Conservation (phyloP, 1,284 basidiomycete species). For the Termitomyces sp. region DNA sequence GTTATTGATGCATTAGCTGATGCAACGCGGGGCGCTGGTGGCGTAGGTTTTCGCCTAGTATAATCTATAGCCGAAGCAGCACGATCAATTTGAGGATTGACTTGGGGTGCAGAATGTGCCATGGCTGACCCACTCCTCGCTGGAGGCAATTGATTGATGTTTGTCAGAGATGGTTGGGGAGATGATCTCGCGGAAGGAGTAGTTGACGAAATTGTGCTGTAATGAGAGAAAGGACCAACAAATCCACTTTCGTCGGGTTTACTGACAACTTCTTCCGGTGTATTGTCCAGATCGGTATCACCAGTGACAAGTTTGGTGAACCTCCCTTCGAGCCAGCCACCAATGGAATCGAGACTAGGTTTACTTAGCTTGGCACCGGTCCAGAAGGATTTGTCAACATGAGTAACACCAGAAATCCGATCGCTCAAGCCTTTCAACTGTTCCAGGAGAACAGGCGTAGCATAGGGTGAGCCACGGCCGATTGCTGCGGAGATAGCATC, state of each 20-base stretch:
- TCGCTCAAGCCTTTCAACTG: conserved; percentile 81
- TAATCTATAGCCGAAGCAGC: conserved; percentile 76
- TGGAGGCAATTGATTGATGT: conserved; percentile 40
- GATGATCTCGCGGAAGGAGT: conserved; percentile 68
- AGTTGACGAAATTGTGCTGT: conserved; percentile 87
- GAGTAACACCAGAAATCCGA: conserved; percentile 73
- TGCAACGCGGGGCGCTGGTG: conserved; percentile 40
- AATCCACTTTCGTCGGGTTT: conserved; percentile 43
- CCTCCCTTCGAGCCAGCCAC: conserved; percentile 90
- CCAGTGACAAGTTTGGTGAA: conserved; percentile 97
- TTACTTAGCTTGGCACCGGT: conserved; percentile 77
- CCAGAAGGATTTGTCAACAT: conserved; percentile 77
- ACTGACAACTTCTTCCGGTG: conserved; percentile 33
- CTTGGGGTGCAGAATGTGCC: conserved; percentile 42
- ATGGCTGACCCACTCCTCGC: conserved; percentile 66
- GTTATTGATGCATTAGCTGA: conserved; percentile 50
- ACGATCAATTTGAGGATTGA: conserved; percentile 54
- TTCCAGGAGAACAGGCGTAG: conserved; percentile 62
- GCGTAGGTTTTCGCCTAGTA: conserved; percentile 47
- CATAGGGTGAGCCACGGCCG: conserved; percentile 63
- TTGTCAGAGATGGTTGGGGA: conserved; percentile 56
- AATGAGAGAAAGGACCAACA: conserved; percentile 89
- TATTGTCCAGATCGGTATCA: conserved; percentile 53
- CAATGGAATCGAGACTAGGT: conserved; percentile 89
- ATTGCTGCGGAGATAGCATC: conserved; percentile 81